Evolutionary conservation across 2,329 filamentous ascomycete species (phyloP).

Genomic region (Fusarium sp.): DNA sequence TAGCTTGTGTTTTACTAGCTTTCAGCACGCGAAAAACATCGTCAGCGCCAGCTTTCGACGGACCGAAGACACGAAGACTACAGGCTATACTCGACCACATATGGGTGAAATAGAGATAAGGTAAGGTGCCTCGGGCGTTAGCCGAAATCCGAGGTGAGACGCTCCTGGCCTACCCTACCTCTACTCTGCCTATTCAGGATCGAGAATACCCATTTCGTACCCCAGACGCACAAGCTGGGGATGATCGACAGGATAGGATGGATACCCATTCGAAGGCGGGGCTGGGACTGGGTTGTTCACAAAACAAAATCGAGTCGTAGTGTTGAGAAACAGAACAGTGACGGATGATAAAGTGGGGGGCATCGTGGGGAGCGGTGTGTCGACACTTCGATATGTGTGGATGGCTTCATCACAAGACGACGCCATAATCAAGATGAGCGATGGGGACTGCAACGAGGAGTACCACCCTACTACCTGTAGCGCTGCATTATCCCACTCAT

Average conservation of each 20-base stretch:
- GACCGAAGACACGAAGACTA: constrained; percentile 13
- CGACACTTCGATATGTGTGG: constrained; percentile 33
- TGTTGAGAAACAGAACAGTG: constrained; percentile 19
- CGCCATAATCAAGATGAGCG: constrained; percentile 26
- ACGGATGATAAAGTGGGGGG: constrained; percentile 38
- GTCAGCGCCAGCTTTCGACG: constrained; percentile 5
- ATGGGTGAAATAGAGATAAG: background rate
- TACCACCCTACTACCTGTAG: constrained; percentile 28
- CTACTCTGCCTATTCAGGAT: background rate
- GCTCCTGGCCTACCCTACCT: background rate
- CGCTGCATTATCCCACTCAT: constrained; percentile 29
- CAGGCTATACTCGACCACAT: constrained; percentile 1
- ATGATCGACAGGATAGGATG: constrained; percentile 35
- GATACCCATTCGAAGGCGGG: constrained; percentile 37
- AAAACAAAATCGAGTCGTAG: constrained; percentile 28
- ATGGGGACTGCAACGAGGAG: constrained; percentile 33
- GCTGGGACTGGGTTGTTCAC: constrained; percentile 10
- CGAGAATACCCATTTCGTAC: constrained; percentile 25
- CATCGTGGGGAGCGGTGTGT: constrained; percentile 48
- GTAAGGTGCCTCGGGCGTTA: constrained; percentile 39
- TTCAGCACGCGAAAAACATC: background rate
- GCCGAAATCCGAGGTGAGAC: constrained; percentile 37
- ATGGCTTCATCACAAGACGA: constrained; percentile 38
- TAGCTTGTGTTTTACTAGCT: background rate
- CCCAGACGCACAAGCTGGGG: constrained; percentile 36